phyloP scores from a whole-genome alignment of 257 asterid species.

The Petunia axillaris region DNA sequence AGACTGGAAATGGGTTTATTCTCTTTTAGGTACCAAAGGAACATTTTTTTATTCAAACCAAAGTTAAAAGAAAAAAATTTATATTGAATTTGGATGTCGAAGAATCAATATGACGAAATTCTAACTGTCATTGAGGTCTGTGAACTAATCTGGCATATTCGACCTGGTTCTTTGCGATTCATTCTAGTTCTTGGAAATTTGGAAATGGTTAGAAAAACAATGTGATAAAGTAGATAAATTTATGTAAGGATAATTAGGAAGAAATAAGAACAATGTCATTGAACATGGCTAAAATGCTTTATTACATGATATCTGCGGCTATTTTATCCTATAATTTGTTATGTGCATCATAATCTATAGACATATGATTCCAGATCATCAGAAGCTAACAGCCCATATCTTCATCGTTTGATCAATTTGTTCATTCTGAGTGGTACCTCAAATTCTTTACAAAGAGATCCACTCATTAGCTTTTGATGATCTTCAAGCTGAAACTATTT shows the following conservation, averaged over 20 bases:
- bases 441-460: conserved; percentile 14
- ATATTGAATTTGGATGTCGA: background rate
- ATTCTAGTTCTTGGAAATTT: background rate
- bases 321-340: background rate
- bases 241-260: background rate
- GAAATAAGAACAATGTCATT: background rate
- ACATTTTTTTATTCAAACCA: background rate
- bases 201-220: background rate
- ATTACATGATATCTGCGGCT: conserved; percentile 20
- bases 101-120: background rate
- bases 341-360: conserved; percentile 25
- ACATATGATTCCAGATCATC: conserved; percentile 23
- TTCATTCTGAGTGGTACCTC: conserved; percentile 11
- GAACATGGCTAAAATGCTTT: background rate
- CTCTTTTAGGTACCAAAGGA: no score
- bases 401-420: background rate
- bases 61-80: no score
- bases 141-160: background rate
- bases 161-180: background rate
- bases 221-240: background rate
- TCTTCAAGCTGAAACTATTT: background rate
- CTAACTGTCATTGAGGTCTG: background rate
- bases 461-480: conserved; percentile 15
- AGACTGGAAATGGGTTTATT: no score
- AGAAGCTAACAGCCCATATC: conserved; percentile 10